These are phyloP conservation scores for Nothophytophthora sp. DNA, from an alignment of 352 stramenopile genomes.

Conservation along the genomic window DNA sequence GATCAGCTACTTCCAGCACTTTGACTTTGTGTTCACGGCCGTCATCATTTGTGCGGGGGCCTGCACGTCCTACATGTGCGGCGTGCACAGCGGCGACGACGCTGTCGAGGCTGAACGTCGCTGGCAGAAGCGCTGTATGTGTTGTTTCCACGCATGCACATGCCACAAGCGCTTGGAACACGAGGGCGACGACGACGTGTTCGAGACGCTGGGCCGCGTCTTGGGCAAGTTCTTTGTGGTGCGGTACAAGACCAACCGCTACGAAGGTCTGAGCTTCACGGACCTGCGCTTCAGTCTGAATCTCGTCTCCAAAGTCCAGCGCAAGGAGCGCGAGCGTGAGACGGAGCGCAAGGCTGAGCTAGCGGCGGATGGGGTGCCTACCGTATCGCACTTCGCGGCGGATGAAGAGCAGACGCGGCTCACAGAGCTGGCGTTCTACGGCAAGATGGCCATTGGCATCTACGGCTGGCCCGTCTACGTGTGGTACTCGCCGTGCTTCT, in stretches of 20 bases:
- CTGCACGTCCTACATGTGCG: constrained; percentile 70
- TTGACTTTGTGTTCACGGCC: constrained; percentile 65
- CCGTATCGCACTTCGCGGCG: constrained; percentile 31
- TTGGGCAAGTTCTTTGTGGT: constrained; percentile 80
- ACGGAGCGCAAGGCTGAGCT: constrained; percentile 23
- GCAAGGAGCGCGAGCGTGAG: constrained; percentile 46
- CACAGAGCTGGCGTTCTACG: constrained; percentile 62
- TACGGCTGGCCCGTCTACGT: constrained; percentile 83
- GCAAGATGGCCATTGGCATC: constrained; percentile 68
- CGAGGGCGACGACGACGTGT: constrained; percentile 64
- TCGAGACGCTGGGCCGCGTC: constrained; percentile 60
- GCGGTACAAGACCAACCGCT: constrained; percentile 62
- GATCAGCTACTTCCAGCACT: constrained; percentile 68
- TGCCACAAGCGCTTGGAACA: constrained; percentile 38
- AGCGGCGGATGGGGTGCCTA: constrained; percentile 22
- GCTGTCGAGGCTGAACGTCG: constrained; percentile 56
- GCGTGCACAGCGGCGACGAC: constrained; percentile 59
- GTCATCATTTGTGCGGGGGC: constrained; percentile 34
- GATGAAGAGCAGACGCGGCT: constrained; percentile 50
- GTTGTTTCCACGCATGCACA: constrained; percentile 61
- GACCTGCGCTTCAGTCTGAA: constrained; percentile 73
- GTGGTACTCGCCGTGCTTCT: constrained; percentile 73
- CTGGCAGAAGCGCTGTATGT: constrained; percentile 66
- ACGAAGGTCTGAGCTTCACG: constrained; percentile 69
- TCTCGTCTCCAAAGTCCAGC: constrained; percentile 61